These are phyloP conservation scores for Aspergillus conjunctus DNA, from an alignment of 495 filamentous ascomycete genomes.

Conservation along the genomic window DNA sequence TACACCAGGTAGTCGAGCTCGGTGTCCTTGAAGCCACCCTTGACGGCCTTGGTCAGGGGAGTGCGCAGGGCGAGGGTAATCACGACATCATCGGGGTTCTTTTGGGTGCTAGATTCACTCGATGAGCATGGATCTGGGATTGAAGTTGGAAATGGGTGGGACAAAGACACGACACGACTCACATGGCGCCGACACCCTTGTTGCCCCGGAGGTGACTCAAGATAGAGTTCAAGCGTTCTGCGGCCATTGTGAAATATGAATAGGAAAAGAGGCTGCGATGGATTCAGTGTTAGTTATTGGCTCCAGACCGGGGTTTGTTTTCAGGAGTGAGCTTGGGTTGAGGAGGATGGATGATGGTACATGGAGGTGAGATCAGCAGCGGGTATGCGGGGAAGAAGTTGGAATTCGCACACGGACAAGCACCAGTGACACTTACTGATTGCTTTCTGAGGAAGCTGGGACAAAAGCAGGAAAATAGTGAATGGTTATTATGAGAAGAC, in stretches of 20 bases:
- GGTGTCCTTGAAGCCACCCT: conserved; percentile 95
- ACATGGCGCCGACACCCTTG: conserved; percentile 69
- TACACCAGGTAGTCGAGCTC: conserved; percentile 83
- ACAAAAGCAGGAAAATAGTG: background rate
- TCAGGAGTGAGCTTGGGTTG: background rate
- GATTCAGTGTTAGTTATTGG: background rate
- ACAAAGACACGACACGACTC: conserved; percentile 34
- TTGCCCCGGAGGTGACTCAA: conserved; percentile 76
- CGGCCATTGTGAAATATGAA: conserved; percentile 63
- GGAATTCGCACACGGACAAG: background rate
- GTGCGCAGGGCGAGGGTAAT: conserved; percentile 83
- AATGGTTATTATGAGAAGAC: background rate
- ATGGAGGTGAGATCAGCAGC: background rate
- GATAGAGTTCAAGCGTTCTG: conserved; percentile 82
- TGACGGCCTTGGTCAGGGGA: conserved; percentile 72
- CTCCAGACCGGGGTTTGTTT: too few relatives aligned
- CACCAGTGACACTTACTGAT: background rate
- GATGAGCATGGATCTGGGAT: conserved; percentile 11
- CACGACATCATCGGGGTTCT: conserved; percentile 95
- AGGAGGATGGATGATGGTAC: background rate
- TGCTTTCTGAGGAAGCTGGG: background rate
- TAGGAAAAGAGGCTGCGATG: conserved; percentile 1
- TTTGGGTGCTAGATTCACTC: conserved; percentile 66
- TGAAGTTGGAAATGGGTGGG: background rate
- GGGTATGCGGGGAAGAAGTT: background rate